phyloP scores from a whole-genome alignment of 2,329 filamentous ascomycete genomes.

The Aspergillus fumigatiaffinis region DNA sequence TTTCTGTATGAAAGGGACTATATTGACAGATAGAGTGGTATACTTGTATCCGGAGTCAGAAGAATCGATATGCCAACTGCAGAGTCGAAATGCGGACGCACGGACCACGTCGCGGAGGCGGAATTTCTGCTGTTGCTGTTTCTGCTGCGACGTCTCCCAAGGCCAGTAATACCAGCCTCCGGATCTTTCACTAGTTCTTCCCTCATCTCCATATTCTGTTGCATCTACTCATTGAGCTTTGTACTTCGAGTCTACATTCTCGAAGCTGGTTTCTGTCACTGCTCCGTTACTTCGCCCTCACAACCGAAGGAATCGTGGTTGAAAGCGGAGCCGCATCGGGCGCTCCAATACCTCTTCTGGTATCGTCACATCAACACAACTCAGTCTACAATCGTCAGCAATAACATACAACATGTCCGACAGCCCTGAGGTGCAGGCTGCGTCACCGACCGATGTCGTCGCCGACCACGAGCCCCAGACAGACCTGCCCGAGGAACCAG shows the following conservation, averaged over 20 bases:
- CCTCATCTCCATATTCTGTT: not conserved
- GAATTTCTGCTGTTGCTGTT: slow-evolving; percentile 11
- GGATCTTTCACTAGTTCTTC: not conserved
- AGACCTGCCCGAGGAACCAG: slow-evolving; percentile 21
- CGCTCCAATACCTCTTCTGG: slow-evolving; percentile 6
- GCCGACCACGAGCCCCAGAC: not conserved
- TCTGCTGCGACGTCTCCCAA: not conserved
- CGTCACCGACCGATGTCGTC: slow-evolving; percentile 16
- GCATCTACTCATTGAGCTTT: not conserved
- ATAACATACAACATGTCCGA: slow-evolving; percentile 31
- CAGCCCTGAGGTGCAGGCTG: slow-evolving; percentile 31
- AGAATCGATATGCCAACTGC: not conserved
- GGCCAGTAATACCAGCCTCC: not conserved
- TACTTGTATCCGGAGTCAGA: slow-evolving; percentile 4
- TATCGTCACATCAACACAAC: slow-evolving; percentile 3
- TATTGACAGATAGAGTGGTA: slow-evolving; percentile 3
- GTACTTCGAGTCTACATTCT: not conserved
- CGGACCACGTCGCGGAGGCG: slow-evolving; percentile 17
- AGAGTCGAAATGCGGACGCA: slow-evolving; percentile 2
- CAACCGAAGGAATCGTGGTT: not conserved
- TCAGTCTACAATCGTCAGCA: slow-evolving; percentile 1
- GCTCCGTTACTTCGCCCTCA: not conserved
- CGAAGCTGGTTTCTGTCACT: not conserved
- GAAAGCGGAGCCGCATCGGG: slow-evolving; percentile 1
- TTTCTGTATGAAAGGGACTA: slow-evolving; percentile 4